These are phyloP conservation scores for Torulaspora gathmanii DNA, from an alignment of 805 yeast genomes.

Conservation along the genomic window DNA sequence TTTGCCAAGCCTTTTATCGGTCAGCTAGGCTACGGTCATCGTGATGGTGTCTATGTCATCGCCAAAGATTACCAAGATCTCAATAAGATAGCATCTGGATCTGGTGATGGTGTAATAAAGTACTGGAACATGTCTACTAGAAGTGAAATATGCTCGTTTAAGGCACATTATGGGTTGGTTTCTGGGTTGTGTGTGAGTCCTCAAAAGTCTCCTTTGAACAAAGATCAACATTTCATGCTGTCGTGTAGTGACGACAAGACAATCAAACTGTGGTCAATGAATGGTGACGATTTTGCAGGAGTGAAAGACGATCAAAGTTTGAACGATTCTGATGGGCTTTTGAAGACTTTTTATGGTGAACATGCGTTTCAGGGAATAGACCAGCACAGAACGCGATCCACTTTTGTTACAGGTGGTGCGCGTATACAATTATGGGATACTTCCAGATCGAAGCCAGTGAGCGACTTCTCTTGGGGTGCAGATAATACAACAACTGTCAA, in stretches of 20 bases:
- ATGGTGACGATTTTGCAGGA: conserved; percentile 44
- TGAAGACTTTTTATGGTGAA: conserved; percentile 77
- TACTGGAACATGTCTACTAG: conserved; percentile 87
- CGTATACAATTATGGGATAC: conserved; percentile 89
- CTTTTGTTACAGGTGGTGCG: conserved; percentile 91
- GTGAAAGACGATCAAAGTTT: conserved; percentile 33
- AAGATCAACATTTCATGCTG: conserved; percentile 46
- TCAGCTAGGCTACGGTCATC: conserved; percentile 89
- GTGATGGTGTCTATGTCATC: conserved; percentile 87
- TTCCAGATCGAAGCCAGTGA: conserved; percentile 67
- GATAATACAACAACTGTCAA: conserved; percentile 79
- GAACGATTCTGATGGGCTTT: conserved; percentile 47
- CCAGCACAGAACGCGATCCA: conserved; percentile 67
- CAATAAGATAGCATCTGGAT: conserved; percentile 80
- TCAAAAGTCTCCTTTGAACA: conserved; percentile 19
- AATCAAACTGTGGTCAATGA: conserved; percentile 82
- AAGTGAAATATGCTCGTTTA: conserved; percentile 67
- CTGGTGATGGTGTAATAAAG: conserved; percentile 92
- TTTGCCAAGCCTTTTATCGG: conserved; percentile 97
- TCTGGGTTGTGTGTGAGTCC: conserved; percentile 80
- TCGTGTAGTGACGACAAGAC: conserved; percentile 91
- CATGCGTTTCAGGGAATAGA: conserved; percentile 82
- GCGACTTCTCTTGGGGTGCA: conserved; percentile 92
- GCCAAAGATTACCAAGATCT: conserved; percentile 71
- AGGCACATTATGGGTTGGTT: conserved; percentile 88